Evolutionary conservation across 768 basidiomycete genomes (phyloP), one percentile per base, ranked within the genome.

Genomic region (Russula sp.): DNA sequence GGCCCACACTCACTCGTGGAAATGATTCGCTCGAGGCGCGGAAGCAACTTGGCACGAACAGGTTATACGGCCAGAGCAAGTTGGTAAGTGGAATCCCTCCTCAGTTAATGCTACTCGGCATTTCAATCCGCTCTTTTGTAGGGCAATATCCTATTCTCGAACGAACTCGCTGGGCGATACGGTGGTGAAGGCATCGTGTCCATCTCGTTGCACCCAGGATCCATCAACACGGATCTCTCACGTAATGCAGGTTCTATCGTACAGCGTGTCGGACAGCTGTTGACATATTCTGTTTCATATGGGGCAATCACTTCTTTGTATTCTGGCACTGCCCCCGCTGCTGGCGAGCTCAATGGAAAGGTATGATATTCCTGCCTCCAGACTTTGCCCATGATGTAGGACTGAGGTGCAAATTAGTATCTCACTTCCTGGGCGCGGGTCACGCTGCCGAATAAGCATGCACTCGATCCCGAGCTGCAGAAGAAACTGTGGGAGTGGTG

Each of bases 101-200:
- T 39, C 6, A 3, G 25, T 16, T 20, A 5, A 20, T 36, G 20
- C 7, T 4, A 43, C n/a, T 2, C 18, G 16, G 45, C 18, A 5
- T 22, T 32, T 22, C 7, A 9, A 29, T 22, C 42, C 22, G 13
- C 7, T 7, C 5, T 46, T 22, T 13, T 16, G 16, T 43, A 81
- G 81, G 81, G 75, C 0, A 80, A 78, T 38, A 69, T 79, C 20
- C 67, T 79, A 0, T 73, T 81, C 61, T 64, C 78, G 10, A 73
- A 71, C 39, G 81, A 81, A 66, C 61, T 82, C 18, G 66, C 71
- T 5, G 69, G 76, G 38, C 69, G 78, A 55, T 81, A 79, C 66
- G 75, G 69, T 2, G 73, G 73, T 20, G 70, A 78, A 59, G 81
- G 78, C 9, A 76, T 82, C 45, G 66, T 79, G 1, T 79, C 80